phyloP scores from a whole-genome alignment of 1,284 basidiomycete species.

The Macrocystidia cucumis region DNA sequence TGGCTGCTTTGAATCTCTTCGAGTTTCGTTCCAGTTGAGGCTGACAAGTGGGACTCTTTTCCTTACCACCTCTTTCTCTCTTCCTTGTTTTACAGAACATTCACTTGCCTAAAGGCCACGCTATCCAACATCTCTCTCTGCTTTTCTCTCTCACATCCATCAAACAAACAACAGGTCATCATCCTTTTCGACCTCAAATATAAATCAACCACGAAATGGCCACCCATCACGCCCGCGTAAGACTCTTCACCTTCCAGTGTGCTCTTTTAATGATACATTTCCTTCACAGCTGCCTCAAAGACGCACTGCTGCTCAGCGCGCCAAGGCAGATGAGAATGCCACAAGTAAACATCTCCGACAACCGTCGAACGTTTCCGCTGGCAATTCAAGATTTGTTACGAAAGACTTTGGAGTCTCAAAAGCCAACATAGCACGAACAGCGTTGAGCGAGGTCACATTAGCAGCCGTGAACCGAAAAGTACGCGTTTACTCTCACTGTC shows the following conservation, averaged over 20 bases:
- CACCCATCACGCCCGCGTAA: conserved; percentile 47
- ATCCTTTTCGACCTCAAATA: conserved; percentile 11
- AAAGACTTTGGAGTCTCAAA: conserved; percentile 42
- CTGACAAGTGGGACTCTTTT: conserved; percentile 25
- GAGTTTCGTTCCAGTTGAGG: too few relatives aligned
- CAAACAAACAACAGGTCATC: conserved; percentile 6
- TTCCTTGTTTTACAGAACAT: conserved; percentile 11
- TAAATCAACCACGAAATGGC: conserved; percentile 36
- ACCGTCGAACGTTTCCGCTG: conserved; percentile 36
- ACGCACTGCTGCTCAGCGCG: conserved; percentile 42
- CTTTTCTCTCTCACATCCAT: conserved; percentile 10
- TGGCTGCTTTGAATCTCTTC: conserved; percentile 13
- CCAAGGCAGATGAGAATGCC: conserved; percentile 71
- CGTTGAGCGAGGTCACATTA: conserved; percentile 65
- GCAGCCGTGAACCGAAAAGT: conserved; percentile 68
- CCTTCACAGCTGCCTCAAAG: conserved; percentile 27
- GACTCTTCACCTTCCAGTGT: conserved; percentile 15
- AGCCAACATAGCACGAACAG: conserved; percentile 42
- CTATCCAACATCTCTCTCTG: conserved; percentile 7
- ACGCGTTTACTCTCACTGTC: too few relatives aligned
- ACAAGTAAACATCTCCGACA: conserved; percentile 56
- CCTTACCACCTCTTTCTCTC: conserved; percentile 11
- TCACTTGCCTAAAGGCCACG: conserved; percentile 2
- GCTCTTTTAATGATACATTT: conserved; percentile 9
- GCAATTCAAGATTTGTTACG: conserved; percentile 37